Evolutionary conservation across 2,329 filamentous ascomycete species (phyloP).

Genomic region (Sporothrix globosa): DNA sequence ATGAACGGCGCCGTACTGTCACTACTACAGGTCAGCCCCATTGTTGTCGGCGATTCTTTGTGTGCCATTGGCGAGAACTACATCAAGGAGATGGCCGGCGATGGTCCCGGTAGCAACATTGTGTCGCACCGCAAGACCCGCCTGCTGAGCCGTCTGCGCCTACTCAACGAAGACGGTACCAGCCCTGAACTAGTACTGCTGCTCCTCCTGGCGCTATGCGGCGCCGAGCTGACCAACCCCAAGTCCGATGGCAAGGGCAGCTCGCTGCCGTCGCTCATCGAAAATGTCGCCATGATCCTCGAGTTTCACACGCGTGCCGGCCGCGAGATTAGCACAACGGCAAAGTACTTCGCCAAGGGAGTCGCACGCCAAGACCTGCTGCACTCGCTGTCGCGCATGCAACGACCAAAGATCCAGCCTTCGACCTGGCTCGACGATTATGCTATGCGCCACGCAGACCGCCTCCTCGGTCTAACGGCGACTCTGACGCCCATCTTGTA

Average conservation of each 20-base stretch:
- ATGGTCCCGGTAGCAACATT: neutral
- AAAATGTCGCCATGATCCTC: conserved; percentile 34
- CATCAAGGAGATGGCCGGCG: conserved; percentile 23
- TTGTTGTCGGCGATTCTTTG: conserved; percentile 33
- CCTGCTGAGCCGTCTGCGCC: conserved; percentile 31
- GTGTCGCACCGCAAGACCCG: conserved; percentile 31
- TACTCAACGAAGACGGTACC: conserved; percentile 31
- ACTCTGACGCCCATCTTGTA: conserved; percentile 32
- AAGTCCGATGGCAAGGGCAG: conserved; percentile 34
- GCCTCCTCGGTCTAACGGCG: conserved; percentile 33
- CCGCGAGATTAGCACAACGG: conserved; percentile 31
- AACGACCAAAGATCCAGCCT: conserved; percentile 33
- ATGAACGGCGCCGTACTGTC: conserved; percentile 35
- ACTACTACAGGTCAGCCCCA: conserved; percentile 32
- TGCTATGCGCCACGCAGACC: conserved; percentile 33
- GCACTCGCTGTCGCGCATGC: conserved; percentile 32
- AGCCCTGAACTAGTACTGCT: conserved; percentile 34
- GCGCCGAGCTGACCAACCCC: conserved; percentile 37
- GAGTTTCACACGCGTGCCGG: conserved; percentile 32
- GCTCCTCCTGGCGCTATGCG: conserved; percentile 33
- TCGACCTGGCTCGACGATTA: conserved; percentile 34
- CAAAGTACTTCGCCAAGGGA: conserved; percentile 35
- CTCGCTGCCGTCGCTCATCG: conserved; percentile 33
- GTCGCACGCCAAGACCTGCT: conserved; percentile 35
- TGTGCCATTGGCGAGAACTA: conserved; percentile 37